phyloP scores from a whole-genome alignment of 352 stramenopile genomes.

The Pelagophyceae sp. region DNA sequence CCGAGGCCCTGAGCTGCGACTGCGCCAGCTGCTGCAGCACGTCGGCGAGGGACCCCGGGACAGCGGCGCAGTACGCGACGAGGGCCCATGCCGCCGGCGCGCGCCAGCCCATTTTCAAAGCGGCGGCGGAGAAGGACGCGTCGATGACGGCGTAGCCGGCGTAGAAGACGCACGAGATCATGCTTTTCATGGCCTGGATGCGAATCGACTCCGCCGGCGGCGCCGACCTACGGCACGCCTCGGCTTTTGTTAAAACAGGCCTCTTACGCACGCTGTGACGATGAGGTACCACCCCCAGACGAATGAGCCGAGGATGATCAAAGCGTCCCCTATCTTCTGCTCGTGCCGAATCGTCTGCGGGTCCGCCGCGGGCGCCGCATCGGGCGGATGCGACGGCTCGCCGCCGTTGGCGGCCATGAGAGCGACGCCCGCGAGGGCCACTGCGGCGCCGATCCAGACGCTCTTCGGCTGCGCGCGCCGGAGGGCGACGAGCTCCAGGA shows the following conservation, averaged over 20 bases:
- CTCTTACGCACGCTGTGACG: too few species aligned
- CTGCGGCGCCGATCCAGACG: background rate
- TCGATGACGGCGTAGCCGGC: background rate
- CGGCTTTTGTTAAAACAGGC: too few species aligned
- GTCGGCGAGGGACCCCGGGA: background rate
- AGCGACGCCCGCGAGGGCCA: background rate
- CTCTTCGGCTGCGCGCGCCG: background rate
- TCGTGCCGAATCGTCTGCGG: background rate
- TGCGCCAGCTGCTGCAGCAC: background rate
- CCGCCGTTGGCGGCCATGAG: background rate
- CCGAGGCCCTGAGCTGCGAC: background rate
- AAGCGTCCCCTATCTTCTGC: background rate
- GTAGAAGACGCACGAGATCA: background rate
- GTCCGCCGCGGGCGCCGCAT: too few species aligned
- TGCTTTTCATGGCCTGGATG: constrained; percentile 1
- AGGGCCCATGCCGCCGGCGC: background rate
- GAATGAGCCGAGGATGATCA: background rate
- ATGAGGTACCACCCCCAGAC: background rate
- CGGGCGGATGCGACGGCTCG: background rate
- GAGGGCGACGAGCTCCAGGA: background rate
- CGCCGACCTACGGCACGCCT: too few species aligned
- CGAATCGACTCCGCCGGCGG: background rate
- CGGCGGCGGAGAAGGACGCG: background rate
- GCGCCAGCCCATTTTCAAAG: background rate
- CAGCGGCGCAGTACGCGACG: background rate